Evolutionary conservation across 2,329 filamentous ascomycete genomes (phyloP), one percentile per base, ranked within the genome.

Genomic region (Fusarium goolgardi): DNA sequence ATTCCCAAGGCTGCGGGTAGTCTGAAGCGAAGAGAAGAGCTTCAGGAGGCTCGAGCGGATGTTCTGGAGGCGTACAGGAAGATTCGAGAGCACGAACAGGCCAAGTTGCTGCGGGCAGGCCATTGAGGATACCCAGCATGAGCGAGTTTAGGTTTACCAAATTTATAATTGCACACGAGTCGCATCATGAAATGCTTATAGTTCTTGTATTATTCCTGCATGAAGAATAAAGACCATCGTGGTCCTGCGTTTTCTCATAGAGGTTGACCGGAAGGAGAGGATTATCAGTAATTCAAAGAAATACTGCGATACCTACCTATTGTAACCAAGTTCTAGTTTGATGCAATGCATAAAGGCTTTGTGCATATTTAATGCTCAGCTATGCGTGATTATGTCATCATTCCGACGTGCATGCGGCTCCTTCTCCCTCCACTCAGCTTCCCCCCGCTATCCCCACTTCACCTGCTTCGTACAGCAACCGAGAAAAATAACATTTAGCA

Each of bases 1-100:
- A 70, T 80, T 16, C 79, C 79, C 40, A 81, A 80, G 60, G 67
- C 79, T 18, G 78, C 79, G 10, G 79, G 79, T 35, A 81, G 79
- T 63, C 68, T 81, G 53, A 74, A 76, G 55, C 76, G 79, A 31
- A 76, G 79, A n/a, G 79, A 81, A 57, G 78, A 81, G 67, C 66
- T 81, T 20, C 78, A 81, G 55, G 67, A 65, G 45, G 73, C 74
- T 18, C 73, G 79, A 23, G 71, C 78, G 18, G 75, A 80, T 41
- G 75, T 81, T 34, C 60, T 81, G 46, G 77, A 80, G 44, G 76
- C 78, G n/a, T 80, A 80, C 58, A 74, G 79, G 43, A 79, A 76
- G 63, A 78, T 79, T 40, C 68, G 75, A 43, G 77, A 80, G 54
- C 75, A 78, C 40, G 78, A 80, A 62, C 78, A 80, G 60, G 75